phyloP scores from a whole-genome alignment of 306 rosid species.

The Vicia sativa region DNA sequence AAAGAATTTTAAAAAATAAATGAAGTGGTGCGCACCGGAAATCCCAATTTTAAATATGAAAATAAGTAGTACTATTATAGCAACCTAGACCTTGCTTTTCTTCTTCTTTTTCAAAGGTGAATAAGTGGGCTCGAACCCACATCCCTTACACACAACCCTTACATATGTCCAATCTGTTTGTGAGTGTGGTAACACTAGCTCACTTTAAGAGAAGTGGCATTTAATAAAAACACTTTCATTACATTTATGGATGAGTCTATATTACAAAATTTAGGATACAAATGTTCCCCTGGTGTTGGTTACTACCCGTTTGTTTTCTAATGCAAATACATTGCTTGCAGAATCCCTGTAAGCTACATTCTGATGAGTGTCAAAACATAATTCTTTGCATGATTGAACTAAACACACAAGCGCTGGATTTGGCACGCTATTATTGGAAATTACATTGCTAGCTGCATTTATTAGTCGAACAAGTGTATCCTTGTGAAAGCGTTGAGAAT shows the following conservation, averaged over 20 bases:
- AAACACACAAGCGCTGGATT: constrained; percentile 55
- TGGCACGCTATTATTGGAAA: constrained; percentile 44
- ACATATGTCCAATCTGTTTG: too few relatives aligned
- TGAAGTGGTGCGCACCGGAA: too few relatives aligned
- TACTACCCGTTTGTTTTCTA: constrained; percentile 35
- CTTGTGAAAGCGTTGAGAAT: constrained; percentile 52
- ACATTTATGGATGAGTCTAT: constrained; percentile 11
- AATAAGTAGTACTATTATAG: too few relatives aligned
- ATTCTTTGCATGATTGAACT: constrained; percentile 58
- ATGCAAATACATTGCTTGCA: constrained; percentile 32
- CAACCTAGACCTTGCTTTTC: too few relatives aligned
- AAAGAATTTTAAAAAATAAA: too few relatives aligned
- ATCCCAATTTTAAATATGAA: too few relatives aligned
- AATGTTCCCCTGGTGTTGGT: constrained; percentile 33
- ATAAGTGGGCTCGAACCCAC: too few relatives aligned
- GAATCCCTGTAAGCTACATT: constrained; percentile 36
- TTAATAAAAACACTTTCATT: constrained; percentile 18
- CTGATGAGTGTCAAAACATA: constrained; percentile 42
- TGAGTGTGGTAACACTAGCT: too few relatives aligned
- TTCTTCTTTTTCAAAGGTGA: too few relatives aligned
- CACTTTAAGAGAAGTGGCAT: neutral
- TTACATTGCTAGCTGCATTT: constrained; percentile 45
- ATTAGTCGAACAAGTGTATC: constrained; percentile 57
- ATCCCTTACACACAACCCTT: too few relatives aligned
- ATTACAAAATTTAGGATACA: constrained; percentile 24